phyloP scores from a whole-genome alignment of 345 rosid genomes.

The Trapa bicornis region DNA sequence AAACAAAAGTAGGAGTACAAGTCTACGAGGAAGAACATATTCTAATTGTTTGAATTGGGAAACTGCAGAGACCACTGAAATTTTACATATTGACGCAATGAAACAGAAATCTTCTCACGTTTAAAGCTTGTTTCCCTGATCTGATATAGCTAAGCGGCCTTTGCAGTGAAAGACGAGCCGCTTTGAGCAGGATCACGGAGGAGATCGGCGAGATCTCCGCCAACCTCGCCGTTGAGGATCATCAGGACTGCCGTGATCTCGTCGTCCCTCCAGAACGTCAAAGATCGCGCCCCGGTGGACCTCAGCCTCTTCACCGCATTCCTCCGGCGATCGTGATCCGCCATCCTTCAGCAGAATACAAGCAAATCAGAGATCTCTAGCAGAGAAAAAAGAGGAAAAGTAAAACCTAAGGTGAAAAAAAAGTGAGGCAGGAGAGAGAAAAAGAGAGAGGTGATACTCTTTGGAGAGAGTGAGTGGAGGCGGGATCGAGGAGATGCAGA shows the following conservation, averaged over 20 bases:
- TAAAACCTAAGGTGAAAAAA: too few species aligned
- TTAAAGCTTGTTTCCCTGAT: background rate
- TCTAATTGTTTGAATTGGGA: too few species aligned
- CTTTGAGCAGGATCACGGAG: background rate
- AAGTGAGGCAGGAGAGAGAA: background rate
- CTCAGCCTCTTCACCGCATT: slow-evolving; percentile 10
- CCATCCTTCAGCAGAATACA: slow-evolving; percentile 7
- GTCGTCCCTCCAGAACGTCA: background rate
- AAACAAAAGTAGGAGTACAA: too few species aligned
- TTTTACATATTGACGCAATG: too few species aligned
- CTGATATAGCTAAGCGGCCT: slow-evolving; percentile 9
- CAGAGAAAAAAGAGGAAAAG: too few species aligned
- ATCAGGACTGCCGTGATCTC: background rate
- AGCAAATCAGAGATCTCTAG: background rate
- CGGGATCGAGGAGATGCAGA: slow-evolving; percentile 16
- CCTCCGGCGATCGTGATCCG: slow-evolving; percentile 18
- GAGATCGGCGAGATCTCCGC: slow-evolving; percentile 2
- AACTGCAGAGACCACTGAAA: too few species aligned
- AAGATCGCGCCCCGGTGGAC: background rate
- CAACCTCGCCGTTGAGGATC: background rate
- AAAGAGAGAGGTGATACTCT: slow-evolving; percentile 2
- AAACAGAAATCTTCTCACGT: too few species aligned
- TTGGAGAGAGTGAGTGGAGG: slow-evolving; percentile 7
- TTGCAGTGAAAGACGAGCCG: slow-evolving; percentile 2
- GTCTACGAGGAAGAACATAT: too few species aligned